Evolutionary conservation across 257 asterid genomes (phyloP).

Genomic region (Voacanga thouarsii): DNA sequence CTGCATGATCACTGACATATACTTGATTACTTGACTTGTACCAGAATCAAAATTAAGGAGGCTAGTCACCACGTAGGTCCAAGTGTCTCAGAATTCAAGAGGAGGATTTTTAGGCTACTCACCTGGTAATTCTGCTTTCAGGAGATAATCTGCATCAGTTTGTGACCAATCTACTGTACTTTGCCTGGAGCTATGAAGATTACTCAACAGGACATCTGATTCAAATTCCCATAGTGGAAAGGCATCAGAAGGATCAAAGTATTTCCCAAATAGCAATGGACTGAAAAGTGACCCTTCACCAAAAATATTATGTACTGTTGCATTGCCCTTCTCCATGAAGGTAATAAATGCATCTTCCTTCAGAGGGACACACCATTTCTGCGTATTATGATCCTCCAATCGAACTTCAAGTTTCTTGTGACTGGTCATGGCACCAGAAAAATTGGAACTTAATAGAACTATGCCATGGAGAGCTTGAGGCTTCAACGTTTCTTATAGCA

Average conservation of each 20-base stretch:
- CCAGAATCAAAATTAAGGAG: background rate
- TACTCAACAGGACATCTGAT: slow-evolving; percentile 42
- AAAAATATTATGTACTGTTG: slow-evolving; percentile 34
- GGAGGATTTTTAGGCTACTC: slow-evolving; percentile 13
- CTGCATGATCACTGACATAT: background rate
- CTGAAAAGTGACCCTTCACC: slow-evolving; percentile 60
- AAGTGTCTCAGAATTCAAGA: background rate
- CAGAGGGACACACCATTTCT: slow-evolving; percentile 68
- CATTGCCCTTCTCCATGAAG: slow-evolving; percentile 41
- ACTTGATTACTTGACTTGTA: background rate
- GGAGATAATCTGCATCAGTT: slow-evolving; percentile 45
- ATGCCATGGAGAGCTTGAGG: slow-evolving; percentile 9
- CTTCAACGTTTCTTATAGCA: slow-evolving; percentile 18
- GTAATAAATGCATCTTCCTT: slow-evolving; percentile 53
- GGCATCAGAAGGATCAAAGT: slow-evolving; percentile 93
- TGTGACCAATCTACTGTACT: slow-evolving; percentile 62
- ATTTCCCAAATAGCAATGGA: slow-evolving; percentile 74
- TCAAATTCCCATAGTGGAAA: slow-evolving; percentile 90
- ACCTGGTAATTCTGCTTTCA: slow-evolving; percentile 70
- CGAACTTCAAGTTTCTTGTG: slow-evolving; percentile 42
- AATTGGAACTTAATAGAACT: background rate
- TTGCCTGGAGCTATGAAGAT: slow-evolving; percentile 21
- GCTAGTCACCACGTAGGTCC: background rate
- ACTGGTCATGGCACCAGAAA: slow-evolving; percentile 34
- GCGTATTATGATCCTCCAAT: slow-evolving; percentile 46